Conservation (phyloP, 176 grass and related monocot species). For the Elymus sibiricus region DNA sequence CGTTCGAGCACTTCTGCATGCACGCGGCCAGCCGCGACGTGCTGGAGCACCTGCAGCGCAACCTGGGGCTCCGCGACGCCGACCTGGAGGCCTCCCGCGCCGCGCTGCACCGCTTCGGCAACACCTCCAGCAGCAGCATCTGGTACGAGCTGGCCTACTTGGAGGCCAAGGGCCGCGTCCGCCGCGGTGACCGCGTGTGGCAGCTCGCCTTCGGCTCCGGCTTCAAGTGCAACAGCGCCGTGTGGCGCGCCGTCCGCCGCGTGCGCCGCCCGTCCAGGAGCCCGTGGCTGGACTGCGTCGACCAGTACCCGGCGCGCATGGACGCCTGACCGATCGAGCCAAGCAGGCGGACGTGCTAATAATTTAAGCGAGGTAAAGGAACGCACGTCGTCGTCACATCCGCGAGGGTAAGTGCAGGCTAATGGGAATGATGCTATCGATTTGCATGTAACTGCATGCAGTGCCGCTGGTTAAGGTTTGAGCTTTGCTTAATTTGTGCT, state of each 20-base stretch:
- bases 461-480: neutral
- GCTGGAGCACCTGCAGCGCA: constrained; percentile 87
- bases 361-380: neutral
- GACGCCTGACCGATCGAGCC: neutral
- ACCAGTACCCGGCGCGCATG: constrained; percentile 65
- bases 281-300: constrained; percentile 80
- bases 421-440: neutral
- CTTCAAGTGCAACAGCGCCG: constrained; percentile 99
- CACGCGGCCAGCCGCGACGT: constrained; percentile 89
- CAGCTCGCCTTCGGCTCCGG: constrained; percentile 98
- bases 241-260: constrained; percentile 79
- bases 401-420: neutral
- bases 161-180: constrained; percentile 85
- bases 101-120: constrained; percentile 91
- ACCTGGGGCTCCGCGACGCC: constrained; percentile 64
- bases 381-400: neutral
- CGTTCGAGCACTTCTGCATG: constrained; percentile 98
- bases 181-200: constrained; percentile 91
- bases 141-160: constrained; percentile 97
- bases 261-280: constrained; percentile 61
- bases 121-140: constrained; percentile 95
- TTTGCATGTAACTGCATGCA: neutral
- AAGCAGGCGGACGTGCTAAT: neutral
- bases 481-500: neutral
- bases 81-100: constrained; percentile 92